phyloP scores from a whole-genome alignment of 805 yeast species.

The Yamadazyma scolyti region DNA sequence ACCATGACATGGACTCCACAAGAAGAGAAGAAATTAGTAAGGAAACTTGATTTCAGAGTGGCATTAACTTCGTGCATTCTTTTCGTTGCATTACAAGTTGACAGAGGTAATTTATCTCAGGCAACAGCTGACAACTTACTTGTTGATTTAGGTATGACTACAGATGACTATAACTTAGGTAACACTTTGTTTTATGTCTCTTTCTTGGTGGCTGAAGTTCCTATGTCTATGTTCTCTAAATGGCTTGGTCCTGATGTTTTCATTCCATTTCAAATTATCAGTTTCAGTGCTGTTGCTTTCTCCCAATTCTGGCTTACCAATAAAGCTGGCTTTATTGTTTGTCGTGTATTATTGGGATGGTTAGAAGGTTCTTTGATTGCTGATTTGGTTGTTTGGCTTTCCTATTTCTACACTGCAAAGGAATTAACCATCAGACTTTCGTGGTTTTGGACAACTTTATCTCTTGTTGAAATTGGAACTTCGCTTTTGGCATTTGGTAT shows the following conservation, averaged over 20 bases:
- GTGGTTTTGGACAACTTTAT: conserved; percentile 31
- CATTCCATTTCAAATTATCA: conserved; percentile 41
- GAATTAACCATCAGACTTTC: conserved; percentile 60
- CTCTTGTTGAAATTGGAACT: conserved; percentile 18
- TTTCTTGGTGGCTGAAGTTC: conserved; percentile 44
- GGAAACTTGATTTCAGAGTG: conserved; percentile 17
- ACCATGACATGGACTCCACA: conserved; percentile 28
- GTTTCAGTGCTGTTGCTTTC: conserved; percentile 26
- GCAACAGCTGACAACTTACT: conserved; percentile 22
- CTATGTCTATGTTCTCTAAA: conserved; percentile 61
- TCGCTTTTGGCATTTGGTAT: conserved; percentile 20
- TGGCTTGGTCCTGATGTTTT: conserved; percentile 58
- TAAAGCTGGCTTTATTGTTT: conserved; percentile 19
- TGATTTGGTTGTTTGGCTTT: conserved; percentile 57
- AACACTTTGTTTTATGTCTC: conserved; percentile 39
- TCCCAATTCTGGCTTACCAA: conserved; percentile 20
- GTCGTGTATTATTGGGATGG: conserved; percentile 24
- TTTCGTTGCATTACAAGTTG: conserved; percentile 20
- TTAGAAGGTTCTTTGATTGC: conserved; percentile 39
- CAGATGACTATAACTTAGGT: conserved; percentile 38
- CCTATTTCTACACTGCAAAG: conserved; percentile 57
- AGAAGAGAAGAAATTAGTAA: conserved; percentile 23
- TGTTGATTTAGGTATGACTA: conserved; percentile 29
- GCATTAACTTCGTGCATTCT: conserved; percentile 19
- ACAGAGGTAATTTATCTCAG: conserved; percentile 20